Conservation (phyloP, 768 basidiomycete species). For the Suillus subalutaceus region DNA sequence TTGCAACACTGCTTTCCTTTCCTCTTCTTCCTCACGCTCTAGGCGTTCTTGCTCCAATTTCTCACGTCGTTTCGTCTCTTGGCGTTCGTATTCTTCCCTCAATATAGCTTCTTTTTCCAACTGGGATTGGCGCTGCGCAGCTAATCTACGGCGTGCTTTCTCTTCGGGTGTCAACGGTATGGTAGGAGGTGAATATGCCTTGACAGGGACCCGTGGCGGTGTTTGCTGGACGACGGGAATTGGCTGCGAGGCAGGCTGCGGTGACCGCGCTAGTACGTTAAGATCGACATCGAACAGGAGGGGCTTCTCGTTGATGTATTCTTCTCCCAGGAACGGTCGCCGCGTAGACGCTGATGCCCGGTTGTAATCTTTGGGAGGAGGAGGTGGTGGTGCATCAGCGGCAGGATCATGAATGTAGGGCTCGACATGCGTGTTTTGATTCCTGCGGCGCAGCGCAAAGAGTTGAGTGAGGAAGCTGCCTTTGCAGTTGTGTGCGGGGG, state of each 20-base stretch:
- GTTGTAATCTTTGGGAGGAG: constrained; percentile 26
- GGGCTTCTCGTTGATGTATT: constrained; percentile 14
- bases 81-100: constrained; percentile 47
- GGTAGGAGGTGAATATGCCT: constrained; percentile 14
- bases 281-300: constrained; percentile 6
- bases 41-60: constrained; percentile 15
- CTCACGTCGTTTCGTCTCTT: constrained; percentile 37
- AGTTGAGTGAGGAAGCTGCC: constrained; percentile 19
- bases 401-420: constrained; percentile 15
- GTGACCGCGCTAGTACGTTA: constrained; percentile 2
- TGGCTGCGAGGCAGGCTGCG: constrained; percentile 9
- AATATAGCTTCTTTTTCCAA: constrained; percentile 46
- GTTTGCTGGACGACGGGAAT: not conserved
- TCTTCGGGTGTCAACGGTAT: constrained; percentile 29
- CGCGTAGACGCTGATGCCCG: constrained; percentile 21
- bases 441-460: constrained; percentile 16
- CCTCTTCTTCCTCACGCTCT: constrained; percentile 45
- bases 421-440: not conserved
- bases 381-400: constrained; percentile 20
- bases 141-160: constrained; percentile 25
- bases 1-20: constrained; percentile 45
- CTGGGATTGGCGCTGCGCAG: constrained; percentile 25
- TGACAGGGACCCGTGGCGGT: constrained; percentile 9
- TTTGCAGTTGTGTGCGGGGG: constrained; percentile 11
- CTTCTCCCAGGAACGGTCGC: constrained; percentile 23